Evolutionary conservation across 2,329 filamentous ascomycete species (phyloP).

Genomic region (Chalara sp.): DNA sequence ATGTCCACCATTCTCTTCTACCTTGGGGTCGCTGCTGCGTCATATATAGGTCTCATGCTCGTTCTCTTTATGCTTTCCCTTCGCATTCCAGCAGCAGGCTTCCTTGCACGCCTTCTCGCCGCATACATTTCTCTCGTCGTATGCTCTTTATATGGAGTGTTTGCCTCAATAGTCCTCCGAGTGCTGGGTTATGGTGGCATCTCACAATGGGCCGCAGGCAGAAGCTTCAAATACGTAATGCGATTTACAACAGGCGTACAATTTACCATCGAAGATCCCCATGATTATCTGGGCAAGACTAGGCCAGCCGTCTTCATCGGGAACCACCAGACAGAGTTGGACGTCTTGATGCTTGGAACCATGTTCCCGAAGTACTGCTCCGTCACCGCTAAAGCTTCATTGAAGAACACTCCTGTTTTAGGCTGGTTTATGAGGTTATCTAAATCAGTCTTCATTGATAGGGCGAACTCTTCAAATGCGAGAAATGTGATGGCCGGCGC

Average conservation of each 20-base stretch:
- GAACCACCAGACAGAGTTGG: conserved; percentile 95
- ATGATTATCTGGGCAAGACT: conserved; percentile 44
- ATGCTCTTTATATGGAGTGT: conserved; percentile 65
- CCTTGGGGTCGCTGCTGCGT: conserved; percentile 39
- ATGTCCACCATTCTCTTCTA: conserved; percentile 28
- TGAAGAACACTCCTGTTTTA: conserved; percentile 75
- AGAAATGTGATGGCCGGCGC: conserved; percentile 80
- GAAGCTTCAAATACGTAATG: conserved; percentile 78
- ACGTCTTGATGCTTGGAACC: conserved; percentile 82
- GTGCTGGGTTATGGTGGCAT: conserved; percentile 65
- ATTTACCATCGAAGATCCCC: conserved; percentile 67
- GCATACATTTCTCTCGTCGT: conserved; percentile 56
- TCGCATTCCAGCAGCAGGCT: conserved; percentile 52
- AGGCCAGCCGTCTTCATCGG: conserved; percentile 86
- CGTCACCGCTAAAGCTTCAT: conserved; percentile 83
- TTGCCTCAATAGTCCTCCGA: conserved; percentile 66
- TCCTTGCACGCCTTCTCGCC: conserved; percentile 62
- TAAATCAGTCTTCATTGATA: conserved; percentile 92
- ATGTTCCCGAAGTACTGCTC: conserved; percentile 89
- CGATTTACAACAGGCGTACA: conserved; percentile 65
- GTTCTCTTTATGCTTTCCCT: conserved; percentile 57
- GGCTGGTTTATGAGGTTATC: conserved; percentile 92
- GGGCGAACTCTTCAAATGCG: conserved; percentile 75
- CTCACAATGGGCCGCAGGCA: conserved; percentile 78
- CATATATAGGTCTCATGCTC: conserved; percentile 44